phyloP scores from a whole-genome alignment of 352 stramenopile genomes.

The Phytophthora cryptogea region DNA sequence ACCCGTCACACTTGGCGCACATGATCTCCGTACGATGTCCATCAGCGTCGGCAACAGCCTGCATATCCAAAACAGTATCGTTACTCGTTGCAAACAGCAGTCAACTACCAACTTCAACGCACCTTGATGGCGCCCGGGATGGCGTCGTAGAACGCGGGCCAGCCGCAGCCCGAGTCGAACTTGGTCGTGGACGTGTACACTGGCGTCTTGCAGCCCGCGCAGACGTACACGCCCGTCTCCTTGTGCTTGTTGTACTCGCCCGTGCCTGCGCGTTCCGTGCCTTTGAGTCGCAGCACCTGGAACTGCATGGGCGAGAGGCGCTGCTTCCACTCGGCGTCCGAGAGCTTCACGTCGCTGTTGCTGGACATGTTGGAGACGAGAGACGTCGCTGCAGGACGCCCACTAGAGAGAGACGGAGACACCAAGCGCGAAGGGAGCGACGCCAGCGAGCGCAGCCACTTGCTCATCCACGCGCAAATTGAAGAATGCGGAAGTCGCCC shows the following conservation, averaged over 20 bases:
- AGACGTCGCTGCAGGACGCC: conserved; percentile 1
- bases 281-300: conserved; percentile 89
- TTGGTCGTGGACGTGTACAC: conserved; percentile 90
- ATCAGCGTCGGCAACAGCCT: conserved; percentile 73
- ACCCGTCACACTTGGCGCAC: conserved; percentile 88
- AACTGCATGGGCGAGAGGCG: conserved; percentile 80
- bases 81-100: background rate
- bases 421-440: conserved; percentile 17
- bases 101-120: background rate
- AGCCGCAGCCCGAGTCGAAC: conserved; percentile 91
- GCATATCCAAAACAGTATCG: background rate
- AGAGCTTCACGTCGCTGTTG: conserved; percentile 45
- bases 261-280: conserved; percentile 86
- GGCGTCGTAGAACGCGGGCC: conserved; percentile 90
- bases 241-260: conserved; percentile 91
- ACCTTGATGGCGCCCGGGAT: conserved; percentile 89
- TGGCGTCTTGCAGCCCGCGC: conserved; percentile 85
- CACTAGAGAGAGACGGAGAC: conserved; percentile 4
- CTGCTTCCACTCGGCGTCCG: conserved; percentile 84
- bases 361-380: conserved; percentile 54
- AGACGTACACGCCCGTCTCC: conserved; percentile 86
- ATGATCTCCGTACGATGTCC: conserved; percentile 87
- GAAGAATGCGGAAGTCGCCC: conserved; percentile 8
- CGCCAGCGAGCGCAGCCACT: conserved; percentile 31
- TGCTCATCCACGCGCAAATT: conserved; percentile 32